These are phyloP conservation scores for Fragaria iinumae DNA, from an alignment of 306 rosid species.

Conservation along the genomic window DNA sequence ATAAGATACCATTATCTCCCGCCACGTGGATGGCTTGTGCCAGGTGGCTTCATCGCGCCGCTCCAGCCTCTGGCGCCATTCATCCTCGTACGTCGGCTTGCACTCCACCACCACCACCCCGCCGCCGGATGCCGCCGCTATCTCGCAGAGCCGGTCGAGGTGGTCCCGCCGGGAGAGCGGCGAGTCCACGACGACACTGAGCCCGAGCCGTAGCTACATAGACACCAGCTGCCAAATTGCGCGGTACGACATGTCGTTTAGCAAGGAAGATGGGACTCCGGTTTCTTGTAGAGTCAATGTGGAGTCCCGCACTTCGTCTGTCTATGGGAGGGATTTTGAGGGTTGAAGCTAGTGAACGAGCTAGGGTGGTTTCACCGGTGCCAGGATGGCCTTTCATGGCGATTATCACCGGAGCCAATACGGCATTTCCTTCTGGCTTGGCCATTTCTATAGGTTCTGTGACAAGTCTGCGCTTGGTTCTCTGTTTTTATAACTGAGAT, in stretches of 20 bases:
- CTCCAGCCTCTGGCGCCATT: conserved; percentile 62
- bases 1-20: no score
- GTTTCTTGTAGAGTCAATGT: conserved; percentile 7
- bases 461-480: neutral
- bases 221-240: conserved; percentile 45
- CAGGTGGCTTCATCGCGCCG: conserved; percentile 32
- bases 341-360: conserved; percentile 37
- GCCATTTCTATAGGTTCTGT: neutral
- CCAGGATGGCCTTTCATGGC: conserved; percentile 84
- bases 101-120: conserved; percentile 53
- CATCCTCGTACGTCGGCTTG: conserved; percentile 30
- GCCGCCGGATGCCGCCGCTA: conserved; percentile 8
- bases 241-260: conserved; percentile 64
- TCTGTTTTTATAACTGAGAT: neutral
- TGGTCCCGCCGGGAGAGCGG: conserved; percentile 63
- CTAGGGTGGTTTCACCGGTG: conserved; percentile 54
- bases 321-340: conserved; percentile 59
- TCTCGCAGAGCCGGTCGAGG: conserved; percentile 44
- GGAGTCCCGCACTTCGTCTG: conserved; percentile 60
- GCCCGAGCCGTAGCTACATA: conserved; percentile 58
- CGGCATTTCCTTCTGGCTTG: neutral
- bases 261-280: conserved; percentile 27
- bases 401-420: conserved; percentile 27
- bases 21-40: conserved; percentile 73
- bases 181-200: conserved; percentile 64